Conservation (phyloP, 352 stramenopile species). For the Vaucheria bursata region DNA sequence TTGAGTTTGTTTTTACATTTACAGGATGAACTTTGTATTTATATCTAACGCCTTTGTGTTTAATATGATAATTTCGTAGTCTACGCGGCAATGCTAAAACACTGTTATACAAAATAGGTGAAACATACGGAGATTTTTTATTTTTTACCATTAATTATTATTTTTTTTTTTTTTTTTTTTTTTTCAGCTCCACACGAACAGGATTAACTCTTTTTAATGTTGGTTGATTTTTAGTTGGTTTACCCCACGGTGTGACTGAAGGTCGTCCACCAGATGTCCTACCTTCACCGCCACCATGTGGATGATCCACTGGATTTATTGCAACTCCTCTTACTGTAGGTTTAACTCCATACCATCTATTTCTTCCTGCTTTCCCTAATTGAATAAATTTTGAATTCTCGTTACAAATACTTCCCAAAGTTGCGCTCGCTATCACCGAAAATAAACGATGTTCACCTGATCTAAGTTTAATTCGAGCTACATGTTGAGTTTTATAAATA, state of each 20-base stretch:
- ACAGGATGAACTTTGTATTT: too few species aligned
- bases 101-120: too few species aligned
- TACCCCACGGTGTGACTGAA: conserved; percentile 11
- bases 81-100: too few species aligned
- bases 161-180: not conserved
- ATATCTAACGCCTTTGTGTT: too few species aligned
- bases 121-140: too few species aligned
- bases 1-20: too few species aligned
- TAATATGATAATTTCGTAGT: too few species aligned
- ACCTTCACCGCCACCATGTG: conserved; percentile 55
- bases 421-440: conserved; percentile 43
- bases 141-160: not conserved
- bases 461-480: conserved; percentile 31
- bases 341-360: conserved; percentile 48
- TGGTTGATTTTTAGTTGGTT: conserved; percentile 13
- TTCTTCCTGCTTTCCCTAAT: conserved; percentile 50
- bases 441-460: conserved; percentile 47
- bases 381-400: conserved; percentile 48
- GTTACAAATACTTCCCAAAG: conserved; percentile 50
- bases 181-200: not conserved
- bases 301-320: conserved; percentile 56
- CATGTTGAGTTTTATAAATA: conserved; percentile 25
- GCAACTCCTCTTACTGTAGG: conserved; percentile 52
- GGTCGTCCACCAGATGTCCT: conserved; percentile 2
- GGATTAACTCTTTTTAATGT: not conserved